phyloP scores from a whole-genome alignment of 345 rosid genomes.

The Rhodamnia argentea region DNA sequence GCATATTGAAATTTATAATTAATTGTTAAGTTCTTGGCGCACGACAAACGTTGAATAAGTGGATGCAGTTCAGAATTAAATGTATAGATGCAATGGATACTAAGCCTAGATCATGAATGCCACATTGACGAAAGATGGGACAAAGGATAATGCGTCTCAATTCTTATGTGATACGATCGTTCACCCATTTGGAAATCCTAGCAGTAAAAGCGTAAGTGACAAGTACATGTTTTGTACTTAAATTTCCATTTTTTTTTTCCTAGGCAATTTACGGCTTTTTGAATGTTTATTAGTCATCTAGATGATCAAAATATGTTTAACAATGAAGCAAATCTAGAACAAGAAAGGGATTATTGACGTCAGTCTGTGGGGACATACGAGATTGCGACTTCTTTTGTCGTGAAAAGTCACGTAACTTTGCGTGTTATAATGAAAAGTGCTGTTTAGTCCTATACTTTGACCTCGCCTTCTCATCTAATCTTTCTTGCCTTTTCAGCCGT shows the following conservation, averaged over 20 bases:
- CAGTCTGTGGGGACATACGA: neutral
- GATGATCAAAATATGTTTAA: neutral
- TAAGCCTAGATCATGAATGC: neutral
- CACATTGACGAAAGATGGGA: neutral
- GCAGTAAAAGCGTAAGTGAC: no score
- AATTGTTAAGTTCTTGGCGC: neutral
- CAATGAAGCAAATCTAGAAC: neutral
- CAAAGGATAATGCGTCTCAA: no score
- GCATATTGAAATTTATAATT: neutral
- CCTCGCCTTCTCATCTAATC: neutral
- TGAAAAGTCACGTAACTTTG: neutral
- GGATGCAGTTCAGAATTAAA: neutral
- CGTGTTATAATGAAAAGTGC: neutral
- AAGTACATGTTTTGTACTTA: neutral
- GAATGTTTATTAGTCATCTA: neutral
- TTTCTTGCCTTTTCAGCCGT: constrained; percentile 16
- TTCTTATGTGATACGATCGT: no score
- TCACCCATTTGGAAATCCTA: no score
- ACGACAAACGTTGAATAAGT: neutral
- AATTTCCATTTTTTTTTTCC: neutral
- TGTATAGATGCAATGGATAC: neutral
- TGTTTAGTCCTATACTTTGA: neutral
- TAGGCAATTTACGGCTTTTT: neutral
- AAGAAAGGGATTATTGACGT: neutral
- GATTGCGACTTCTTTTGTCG: neutral